Conservation (phyloP, 2,329 filamentous ascomycete genomes). For the Passalora sequoiae region DNA sequence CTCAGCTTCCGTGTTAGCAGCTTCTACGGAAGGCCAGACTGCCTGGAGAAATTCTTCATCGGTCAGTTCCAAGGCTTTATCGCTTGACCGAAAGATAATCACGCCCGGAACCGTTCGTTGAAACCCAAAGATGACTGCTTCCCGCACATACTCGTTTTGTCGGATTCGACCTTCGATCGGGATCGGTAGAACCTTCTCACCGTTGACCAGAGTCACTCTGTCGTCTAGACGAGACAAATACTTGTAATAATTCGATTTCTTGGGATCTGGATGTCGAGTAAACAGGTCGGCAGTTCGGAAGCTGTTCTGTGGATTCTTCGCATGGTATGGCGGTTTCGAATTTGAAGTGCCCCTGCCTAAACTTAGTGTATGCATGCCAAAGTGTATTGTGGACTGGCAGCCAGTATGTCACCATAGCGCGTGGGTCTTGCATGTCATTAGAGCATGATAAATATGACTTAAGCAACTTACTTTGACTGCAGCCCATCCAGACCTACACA, state of each 20-base stretch:
- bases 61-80: conserved; percentile 39
- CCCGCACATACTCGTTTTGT: conserved; percentile 49
- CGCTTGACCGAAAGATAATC: conserved; percentile 47
- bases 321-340: conserved; percentile 30
- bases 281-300: conserved; percentile 51
- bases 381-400: too few species aligned
- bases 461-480: too few species aligned
- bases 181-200: conserved; percentile 48
- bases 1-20: conserved; percentile 48
- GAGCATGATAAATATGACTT: too few species aligned
- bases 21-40: conserved; percentile 49
- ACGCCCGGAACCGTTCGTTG: conserved; percentile 51
- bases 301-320: conserved; percentile 40
- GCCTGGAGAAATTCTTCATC: conserved; percentile 45
- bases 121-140: conserved; percentile 55
- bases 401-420: too few species aligned
- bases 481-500: conserved; percentile 37
- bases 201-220: conserved; percentile 45
- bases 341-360: conserved; percentile 44
- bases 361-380: too few species aligned
- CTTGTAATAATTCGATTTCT: conserved; percentile 43
- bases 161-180: conserved; percentile 52
- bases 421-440: too few species aligned
- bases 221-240: conserved; percentile 46
- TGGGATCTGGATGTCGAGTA: conserved; percentile 37